phyloP scores from a whole-genome alignment of 2,329 filamentous ascomycete genomes.

The Aspergillus neotritici region DNA sequence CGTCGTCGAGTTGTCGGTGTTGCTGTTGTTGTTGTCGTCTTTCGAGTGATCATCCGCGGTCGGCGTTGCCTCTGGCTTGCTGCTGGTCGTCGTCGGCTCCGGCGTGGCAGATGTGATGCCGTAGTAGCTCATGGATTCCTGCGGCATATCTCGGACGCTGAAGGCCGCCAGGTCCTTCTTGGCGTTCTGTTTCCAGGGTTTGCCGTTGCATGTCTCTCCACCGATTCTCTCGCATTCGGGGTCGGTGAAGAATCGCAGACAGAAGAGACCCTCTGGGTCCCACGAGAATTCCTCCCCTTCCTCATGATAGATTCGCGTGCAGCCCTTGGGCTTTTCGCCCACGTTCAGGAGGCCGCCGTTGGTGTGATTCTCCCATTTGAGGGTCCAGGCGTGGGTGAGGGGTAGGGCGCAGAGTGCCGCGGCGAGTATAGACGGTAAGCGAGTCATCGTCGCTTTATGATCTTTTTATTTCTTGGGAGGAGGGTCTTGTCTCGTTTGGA shows the following conservation, averaged over 20 bases:
- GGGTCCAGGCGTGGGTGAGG: conserved; percentile 8
- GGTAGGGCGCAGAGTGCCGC: neutral
- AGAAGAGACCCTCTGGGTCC: conserved; percentile 13
- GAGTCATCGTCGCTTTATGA: too few relatives aligned
- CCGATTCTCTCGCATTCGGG: conserved; percentile 1
- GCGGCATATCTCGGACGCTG: conserved; percentile 11
- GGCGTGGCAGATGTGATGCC: conserved; percentile 2
- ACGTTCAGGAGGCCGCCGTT: neutral
- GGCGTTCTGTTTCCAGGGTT: conserved; percentile 6
- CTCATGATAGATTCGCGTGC: conserved; percentile 11
- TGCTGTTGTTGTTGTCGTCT: neutral
- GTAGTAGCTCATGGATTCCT: neutral
- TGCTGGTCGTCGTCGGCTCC: neutral
- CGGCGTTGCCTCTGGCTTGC: neutral
- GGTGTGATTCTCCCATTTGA: conserved; percentile 13
- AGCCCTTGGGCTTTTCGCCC: conserved; percentile 2
- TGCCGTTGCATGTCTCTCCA: conserved; percentile 9
- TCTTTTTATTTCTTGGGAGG: too few relatives aligned
- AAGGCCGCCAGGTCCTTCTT: conserved; percentile 8
- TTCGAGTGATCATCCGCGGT: neutral
- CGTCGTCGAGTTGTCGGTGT: neutral
- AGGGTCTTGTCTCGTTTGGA: too few relatives aligned
- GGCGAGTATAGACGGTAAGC: too few relatives aligned
- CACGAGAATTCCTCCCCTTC: conserved; percentile 9
- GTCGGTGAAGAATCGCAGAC: conserved; percentile 10